Base-by-base conservation (phyloP, 2,329 filamentous ascomycete genomes). In the Penicillium griseofulvum region DNA sequence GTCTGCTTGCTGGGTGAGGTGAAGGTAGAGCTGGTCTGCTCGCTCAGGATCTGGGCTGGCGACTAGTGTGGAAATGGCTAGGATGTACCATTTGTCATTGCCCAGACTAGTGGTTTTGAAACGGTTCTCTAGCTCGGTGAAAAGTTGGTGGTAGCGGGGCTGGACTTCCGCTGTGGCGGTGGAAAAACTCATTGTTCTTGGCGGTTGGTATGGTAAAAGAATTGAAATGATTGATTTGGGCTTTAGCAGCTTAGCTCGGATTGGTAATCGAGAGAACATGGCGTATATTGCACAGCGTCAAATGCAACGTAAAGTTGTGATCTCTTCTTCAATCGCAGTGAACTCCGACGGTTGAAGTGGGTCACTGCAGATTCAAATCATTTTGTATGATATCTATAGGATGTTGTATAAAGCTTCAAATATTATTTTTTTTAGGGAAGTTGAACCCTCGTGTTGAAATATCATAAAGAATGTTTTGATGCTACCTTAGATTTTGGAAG, bases 21-120 rank as follows among this genome's bases (percentile, higher is more conserved):
- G 73, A 11, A 75, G 76, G 72, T 87, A 87, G 1, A 87, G 78
- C 12, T 79, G 72, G 26, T 78, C 77, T 17, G 79, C 78, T 50
- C 78, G 76, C 28, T 79, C 76, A 4, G 82, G 81, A 64, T 84
- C 75, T 2, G 77, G 76, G 38, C 78, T 77, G n/a, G 78, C 79
- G 10, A 75, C 75, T 33, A 83, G 65, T n/a, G 76, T 75, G 10
- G 79, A 69, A 22, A 78, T 68, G 16, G 69, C 68, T 12, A 71
- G 65, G 38, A 71, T 70, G 61, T 70, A 67, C 68, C 69, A 71
- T 63, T 69, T 70, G 31, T 68, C 64, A 34, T 33, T 37, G 39
- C 61, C 62, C 33, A 70, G 56, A 39, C 39, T 59, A 26, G 67
- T 67, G 5, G 62, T 50, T 34, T 63, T 57, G 62, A 71, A 69